Conservation (phyloP, 2,329 filamentous ascomycete genomes). For the Colletotrichum incanum region DNA sequence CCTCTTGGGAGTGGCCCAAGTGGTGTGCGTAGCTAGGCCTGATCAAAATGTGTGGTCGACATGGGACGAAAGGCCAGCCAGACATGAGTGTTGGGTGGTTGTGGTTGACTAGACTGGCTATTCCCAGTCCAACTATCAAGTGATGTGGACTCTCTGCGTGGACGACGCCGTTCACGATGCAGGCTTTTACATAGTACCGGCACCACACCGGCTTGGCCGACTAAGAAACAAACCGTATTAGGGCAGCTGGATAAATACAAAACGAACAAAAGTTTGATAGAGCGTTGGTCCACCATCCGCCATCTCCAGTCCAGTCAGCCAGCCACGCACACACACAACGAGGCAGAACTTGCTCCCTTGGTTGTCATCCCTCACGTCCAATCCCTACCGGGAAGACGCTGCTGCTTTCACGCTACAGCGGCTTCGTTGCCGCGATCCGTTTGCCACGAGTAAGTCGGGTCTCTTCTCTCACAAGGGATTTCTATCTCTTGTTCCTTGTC, state of each 20-base stretch:
- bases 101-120: background rate
- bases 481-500: background rate
- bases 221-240: background rate
- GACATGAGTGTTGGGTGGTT: background rate
- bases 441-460: background rate
- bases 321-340: background rate
- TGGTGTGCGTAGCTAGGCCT: background rate
- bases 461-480: background rate
- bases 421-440: background rate
- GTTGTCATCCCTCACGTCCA: constrained; percentile 3
- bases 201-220: background rate
- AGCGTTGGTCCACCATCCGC: background rate
- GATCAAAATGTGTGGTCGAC: constrained; percentile 2
- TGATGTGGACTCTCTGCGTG: background rate
- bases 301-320: background rate
- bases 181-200: background rate
- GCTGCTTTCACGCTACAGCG: background rate
- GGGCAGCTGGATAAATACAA: background rate
- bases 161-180: background rate
- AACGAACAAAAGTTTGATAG: background rate
- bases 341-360: constrained; percentile 11
- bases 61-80: constrained; percentile 22
- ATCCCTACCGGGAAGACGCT: background rate
- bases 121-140: background rate
- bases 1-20: constrained; percentile 3